Conservation (phyloP, 108 stramenopile genomes). For the Licmophora abbreviata region DNA sequence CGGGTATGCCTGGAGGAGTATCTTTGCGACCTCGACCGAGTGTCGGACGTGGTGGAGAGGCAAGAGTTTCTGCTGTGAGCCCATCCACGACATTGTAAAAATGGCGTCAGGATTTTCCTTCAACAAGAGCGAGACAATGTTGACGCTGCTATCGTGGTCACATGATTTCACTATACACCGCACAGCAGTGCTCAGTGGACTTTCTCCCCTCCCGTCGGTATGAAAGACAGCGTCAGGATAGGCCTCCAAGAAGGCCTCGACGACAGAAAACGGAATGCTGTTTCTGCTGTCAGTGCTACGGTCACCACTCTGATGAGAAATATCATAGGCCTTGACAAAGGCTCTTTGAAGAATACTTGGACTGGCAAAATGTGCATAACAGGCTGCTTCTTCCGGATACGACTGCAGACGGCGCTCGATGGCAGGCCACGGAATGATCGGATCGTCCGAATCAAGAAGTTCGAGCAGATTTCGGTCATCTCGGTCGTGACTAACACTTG, state of each 20-base stretch:
- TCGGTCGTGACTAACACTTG: too few species aligned
- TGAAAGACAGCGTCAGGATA: slow-evolving; percentile 7
- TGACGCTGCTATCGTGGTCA: too few species aligned
- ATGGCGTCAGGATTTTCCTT: background rate
- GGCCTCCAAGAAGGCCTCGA: slow-evolving; percentile 8
- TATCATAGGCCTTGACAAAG: background rate
- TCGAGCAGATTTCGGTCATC: too few species aligned
- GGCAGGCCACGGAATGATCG: slow-evolving; percentile 1
- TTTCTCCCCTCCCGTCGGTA: slow-evolving; percentile 1
- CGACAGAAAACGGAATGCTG: background rate
- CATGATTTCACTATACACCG: too few species aligned
- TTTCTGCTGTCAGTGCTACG: too few species aligned
- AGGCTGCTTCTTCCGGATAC: slow-evolving; percentile 8
- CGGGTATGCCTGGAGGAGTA: background rate
- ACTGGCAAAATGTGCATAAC: slow-evolving; percentile 5
- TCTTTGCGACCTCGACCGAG: background rate
- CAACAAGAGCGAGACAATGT: background rate
- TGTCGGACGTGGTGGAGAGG: slow-evolving; percentile 1
- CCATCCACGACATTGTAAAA: background rate
- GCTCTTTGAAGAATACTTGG: slow-evolving; percentile 1
- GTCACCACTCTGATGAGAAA: too few species aligned
- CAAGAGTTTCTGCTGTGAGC: slow-evolving; percentile 4
- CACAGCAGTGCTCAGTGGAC: background rate
- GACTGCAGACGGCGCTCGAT: background rate
- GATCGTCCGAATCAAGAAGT: background rate